Percentiles rank a stretch among this genome's conserved stretches.
Conservation (phyloP, 2,329 filamentous ascomycete species). For the Aureobasidium sp. region DNA sequence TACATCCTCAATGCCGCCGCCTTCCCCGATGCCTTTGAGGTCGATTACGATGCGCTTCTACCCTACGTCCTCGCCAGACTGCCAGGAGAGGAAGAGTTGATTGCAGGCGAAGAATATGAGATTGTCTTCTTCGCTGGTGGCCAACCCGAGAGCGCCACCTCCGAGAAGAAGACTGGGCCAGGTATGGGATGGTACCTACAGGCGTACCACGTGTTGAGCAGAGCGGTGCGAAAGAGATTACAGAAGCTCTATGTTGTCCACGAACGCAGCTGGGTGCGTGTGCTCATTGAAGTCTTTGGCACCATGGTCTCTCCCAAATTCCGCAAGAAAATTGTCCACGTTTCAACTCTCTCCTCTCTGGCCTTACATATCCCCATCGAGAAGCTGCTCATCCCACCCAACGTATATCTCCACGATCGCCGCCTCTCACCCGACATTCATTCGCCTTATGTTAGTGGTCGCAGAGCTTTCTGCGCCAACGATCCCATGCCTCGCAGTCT, state of each 20-base stretch:
- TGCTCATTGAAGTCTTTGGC: conserved; percentile 49
- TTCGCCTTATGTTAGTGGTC: conserved; percentile 39
- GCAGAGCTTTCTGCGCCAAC: conserved; percentile 40
- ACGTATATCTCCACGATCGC: conserved; percentile 48
- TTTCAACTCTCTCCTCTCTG: conserved; percentile 43
- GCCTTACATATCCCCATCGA: conserved; percentile 46
- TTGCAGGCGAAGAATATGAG: conserved; percentile 48
- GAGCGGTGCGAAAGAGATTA: conserved; percentile 49
- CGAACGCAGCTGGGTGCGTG: conserved; percentile 50
- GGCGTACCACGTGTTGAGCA: conserved; percentile 48
- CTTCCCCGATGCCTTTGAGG: conserved; percentile 47
- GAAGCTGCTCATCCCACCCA: conserved; percentile 46
- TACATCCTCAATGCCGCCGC: conserved; percentile 51
- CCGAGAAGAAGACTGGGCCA: conserved; percentile 41
- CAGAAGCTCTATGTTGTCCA: conserved; percentile 52
- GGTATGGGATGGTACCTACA: conserved; percentile 52
- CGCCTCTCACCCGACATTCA: conserved; percentile 42
- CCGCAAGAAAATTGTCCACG: conserved; percentile 50
- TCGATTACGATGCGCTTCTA: conserved; percentile 48
- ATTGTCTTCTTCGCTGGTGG: conserved; percentile 53
- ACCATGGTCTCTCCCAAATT: conserved; percentile 53
- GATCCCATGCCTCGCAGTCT: conserved; percentile 42
- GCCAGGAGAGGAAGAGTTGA: conserved; percentile 49
- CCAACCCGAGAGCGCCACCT: conserved; percentile 37
- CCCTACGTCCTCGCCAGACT: conserved; percentile 50